Percentiles rank a stretch among this genome's conserved stretches.
Evolutionary conservation across 2,329 filamentous ascomycete species (phyloP).

Genomic region (Fusarium chaquense): DNA sequence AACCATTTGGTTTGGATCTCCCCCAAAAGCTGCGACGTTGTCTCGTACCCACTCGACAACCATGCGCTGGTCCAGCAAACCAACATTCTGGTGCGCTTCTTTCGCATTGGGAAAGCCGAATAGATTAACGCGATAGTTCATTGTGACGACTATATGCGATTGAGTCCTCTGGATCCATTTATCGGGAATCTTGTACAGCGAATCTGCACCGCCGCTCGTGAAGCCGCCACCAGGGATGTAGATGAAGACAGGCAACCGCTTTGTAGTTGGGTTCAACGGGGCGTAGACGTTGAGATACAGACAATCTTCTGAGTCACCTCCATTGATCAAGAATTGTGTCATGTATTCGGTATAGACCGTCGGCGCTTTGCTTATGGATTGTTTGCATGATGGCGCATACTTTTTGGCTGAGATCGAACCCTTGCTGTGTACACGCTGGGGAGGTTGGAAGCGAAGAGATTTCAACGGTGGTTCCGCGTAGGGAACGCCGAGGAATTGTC

Average conservation of each 20-base stretch:
- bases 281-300: conserved; percentile 24
- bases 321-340: conserved; percentile 18
- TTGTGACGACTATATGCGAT: conserved; percentile 16
- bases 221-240: conserved; percentile 22
- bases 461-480: conserved; percentile 20
- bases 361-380: conserved; percentile 6
- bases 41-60: conserved; percentile 22
- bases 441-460: conserved; percentile 16
- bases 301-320: conserved; percentile 14
- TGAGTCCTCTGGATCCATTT: conserved; percentile 24
- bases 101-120: conserved; percentile 20
- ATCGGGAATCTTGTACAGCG: conserved; percentile 15
- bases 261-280: background rate
- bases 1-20: background rate
- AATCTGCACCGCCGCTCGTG: conserved; percentile 10
- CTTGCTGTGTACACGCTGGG: conserved; percentile 3
- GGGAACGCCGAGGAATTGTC: conserved; percentile 20
- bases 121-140: conserved; percentile 24
- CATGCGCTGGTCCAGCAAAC: conserved; percentile 20
- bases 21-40: conserved; percentile 4
- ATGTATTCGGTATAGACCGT: conserved; percentile 18
- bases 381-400: conserved; percentile 25
- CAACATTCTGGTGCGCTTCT: conserved; percentile 13
- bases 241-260: conserved; percentile 14
- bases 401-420: background rate